A percentile compares a stretch with the other conserved stretches of the same genome.
Evolutionary conservation across 129 eudicot genomes (phyloP).

Genomic region (Arctium lappa): DNA sequence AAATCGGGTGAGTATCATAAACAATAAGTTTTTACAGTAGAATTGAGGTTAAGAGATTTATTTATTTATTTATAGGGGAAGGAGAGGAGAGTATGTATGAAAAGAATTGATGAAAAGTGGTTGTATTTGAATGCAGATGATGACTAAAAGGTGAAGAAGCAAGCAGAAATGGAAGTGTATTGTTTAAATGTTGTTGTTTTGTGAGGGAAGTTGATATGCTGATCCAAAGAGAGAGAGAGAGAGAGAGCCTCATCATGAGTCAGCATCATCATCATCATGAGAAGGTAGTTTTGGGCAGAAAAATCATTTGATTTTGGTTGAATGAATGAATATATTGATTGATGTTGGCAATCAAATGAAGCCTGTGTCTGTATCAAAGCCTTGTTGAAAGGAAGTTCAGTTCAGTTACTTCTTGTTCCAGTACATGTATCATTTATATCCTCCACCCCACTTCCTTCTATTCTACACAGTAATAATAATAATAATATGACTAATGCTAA

Average conservation of each 20-base stretch:
- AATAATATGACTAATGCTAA: not conserved
- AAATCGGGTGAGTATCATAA: constrained; percentile 51
- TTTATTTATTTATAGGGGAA: not conserved
- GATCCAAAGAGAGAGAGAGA: not conserved
- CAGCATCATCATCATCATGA: not conserved
- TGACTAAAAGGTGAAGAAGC: not conserved
- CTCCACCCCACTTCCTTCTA: not conserved
- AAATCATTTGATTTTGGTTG: not conserved
- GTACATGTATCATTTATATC: not conserved
- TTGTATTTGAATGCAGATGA: not conserved
- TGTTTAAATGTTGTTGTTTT: constrained; percentile 24
- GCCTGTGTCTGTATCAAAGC: not conserved
- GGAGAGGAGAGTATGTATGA: not conserved
- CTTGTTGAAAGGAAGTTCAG: not conserved
- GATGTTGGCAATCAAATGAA: not conserved
- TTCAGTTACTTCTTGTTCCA: not conserved
- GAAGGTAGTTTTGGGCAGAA: not conserved
- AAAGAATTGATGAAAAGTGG: not conserved
- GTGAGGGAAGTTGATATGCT: constrained; percentile 9
- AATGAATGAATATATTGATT: not conserved
- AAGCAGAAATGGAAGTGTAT: not conserved
- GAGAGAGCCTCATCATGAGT: too few relatives aligned
- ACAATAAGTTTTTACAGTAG: not conserved
- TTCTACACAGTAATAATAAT: not conserved
- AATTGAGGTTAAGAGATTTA: too few relatives aligned